These are phyloP conservation scores for Collybiopsis luxurians DNA, from an alignment of 768 basidiomycete species.

Conservation along the genomic window DNA sequence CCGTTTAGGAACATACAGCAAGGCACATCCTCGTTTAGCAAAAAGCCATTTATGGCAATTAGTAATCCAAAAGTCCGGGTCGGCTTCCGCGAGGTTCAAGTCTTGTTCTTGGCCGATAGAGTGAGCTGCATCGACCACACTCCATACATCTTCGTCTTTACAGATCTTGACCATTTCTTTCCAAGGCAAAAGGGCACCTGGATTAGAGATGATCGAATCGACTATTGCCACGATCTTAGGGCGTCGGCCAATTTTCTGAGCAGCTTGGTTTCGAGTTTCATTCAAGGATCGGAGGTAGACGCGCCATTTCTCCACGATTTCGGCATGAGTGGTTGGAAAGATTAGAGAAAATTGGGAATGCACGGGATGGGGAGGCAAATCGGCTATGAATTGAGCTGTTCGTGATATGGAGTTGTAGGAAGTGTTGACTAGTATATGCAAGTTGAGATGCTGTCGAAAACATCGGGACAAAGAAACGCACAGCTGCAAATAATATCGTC, in stretches of 20 bases:
- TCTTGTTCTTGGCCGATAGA: slow-evolving; percentile 58
- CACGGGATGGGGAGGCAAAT: slow-evolving; percentile 44
- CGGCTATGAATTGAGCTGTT: slow-evolving; percentile 48
- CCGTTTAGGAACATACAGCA: slow-evolving; percentile 36
- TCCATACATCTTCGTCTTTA: slow-evolving; percentile 49
- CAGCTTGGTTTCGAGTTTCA: neutral
- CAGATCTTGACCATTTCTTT: slow-evolving; percentile 54
- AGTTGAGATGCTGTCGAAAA: neutral
- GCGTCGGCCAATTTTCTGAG: neutral
- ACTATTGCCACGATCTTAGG: slow-evolving; percentile 52
- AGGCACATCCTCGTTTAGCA: slow-evolving; percentile 50
- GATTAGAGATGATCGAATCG: slow-evolving; percentile 49
- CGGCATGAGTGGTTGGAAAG: slow-evolving; percentile 49
- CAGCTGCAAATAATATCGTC: slow-evolving; percentile 67
- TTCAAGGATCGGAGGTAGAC: slow-evolving; percentile 22
- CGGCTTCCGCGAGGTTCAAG: slow-evolving; percentile 43
- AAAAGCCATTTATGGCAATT: slow-evolving; percentile 70
- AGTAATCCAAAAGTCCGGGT: slow-evolving; percentile 63
- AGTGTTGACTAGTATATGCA: slow-evolving; percentile 40
- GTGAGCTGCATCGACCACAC: slow-evolving; percentile 62
- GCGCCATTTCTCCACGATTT: slow-evolving; percentile 52
- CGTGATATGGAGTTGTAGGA: slow-evolving; percentile 53
- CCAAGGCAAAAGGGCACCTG: slow-evolving; percentile 59
- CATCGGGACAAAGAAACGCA: slow-evolving; percentile 28
- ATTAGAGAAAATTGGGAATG: slow-evolving; percentile 41